Evolutionary conservation across 1,284 basidiomycete species (phyloP), one percentile per base, ranked within the genome.

Genomic region (Schizophyllum amplum): DNA sequence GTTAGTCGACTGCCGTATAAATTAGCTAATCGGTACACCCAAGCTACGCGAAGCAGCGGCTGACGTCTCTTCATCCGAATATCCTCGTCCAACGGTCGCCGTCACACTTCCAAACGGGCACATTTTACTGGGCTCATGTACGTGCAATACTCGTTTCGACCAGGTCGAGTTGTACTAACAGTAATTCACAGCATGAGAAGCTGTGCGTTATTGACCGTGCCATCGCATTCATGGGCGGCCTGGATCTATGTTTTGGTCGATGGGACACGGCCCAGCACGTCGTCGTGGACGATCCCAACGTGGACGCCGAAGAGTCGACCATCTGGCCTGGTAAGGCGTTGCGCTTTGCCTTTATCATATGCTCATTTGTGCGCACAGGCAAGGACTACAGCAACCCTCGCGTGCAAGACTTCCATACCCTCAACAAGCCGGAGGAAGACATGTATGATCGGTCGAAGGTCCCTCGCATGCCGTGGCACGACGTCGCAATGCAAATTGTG

Each of bases 381-480:
- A 94, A 94, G 73, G 93, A 94, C 66, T 97, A 96, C 68, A 91
- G 90, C 65, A 98, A 98, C 66, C 90, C 92, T 53, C 86, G 96
- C 6, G 79, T 97, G 5, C 75, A 79, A 56, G 97, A 99, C 71
- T 99, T 97, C 72, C 83, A 90, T 63, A 85, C 82, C 3, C 79
- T 99, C 53, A 84, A 87, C 67, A 97, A 95, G 70, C 96, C 96
- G 0, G 84, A 90, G 52, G 91, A 98, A 62, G 94, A 98, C 67
- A 90, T 97, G 84, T 94, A 98, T 66, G 92, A 98, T 65, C 84
- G 97, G 48, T 73, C 79, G 5, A 95, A 89, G 69, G 81, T 92
- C 24, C 92, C 96, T 1, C 81, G 97, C 24, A 98, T 99, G 94
- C 95, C 97, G 23, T 99, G 96, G 96, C 97, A 99, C 72, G 97